Evolutionary conservation across 768 basidiomycete genomes (phyloP).

Genomic region (Psilocybe cubensis): DNA sequence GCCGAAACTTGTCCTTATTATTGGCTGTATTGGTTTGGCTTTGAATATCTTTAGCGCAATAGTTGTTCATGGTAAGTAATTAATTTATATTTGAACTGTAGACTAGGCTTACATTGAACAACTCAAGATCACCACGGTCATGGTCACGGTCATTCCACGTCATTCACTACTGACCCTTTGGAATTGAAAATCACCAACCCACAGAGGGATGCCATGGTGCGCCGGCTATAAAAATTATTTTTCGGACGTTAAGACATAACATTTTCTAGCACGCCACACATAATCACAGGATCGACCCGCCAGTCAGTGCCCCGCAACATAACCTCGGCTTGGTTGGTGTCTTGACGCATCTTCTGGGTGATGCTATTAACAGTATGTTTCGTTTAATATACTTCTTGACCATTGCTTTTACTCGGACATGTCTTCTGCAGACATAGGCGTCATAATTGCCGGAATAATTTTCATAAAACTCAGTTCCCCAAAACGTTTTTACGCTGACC

Average conservation of each 20-base stretch:
- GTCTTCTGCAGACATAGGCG: constrained; percentile 47
- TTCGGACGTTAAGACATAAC: not conserved
- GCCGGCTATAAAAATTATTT: constrained; percentile 1
- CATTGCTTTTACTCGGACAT: not conserved
- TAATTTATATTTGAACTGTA: not conserved
- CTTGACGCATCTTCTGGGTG: constrained; percentile 53
- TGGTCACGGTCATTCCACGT: constrained; percentile 34
- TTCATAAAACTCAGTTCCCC: constrained; percentile 51
- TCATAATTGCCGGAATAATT: constrained; percentile 53
- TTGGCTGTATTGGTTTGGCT: constrained; percentile 49
- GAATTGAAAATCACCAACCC: constrained; percentile 22
- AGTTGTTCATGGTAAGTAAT: constrained; percentile 48
- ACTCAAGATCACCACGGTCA: constrained; percentile 44
- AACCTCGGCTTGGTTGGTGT: constrained; percentile 54
- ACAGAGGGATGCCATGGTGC: constrained; percentile 34
- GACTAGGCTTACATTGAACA: not conserved
- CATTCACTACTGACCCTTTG: constrained; percentile 11
- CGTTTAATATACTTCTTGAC: constrained; percentile 5
- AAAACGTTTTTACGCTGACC: constrained; percentile 56
- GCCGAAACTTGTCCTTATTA: constrained; percentile 49
- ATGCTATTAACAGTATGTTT: constrained; percentile 54
- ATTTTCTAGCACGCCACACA: constrained; percentile 50
- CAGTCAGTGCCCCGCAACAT: constrained; percentile 31
- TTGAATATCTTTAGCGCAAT: constrained; percentile 52
- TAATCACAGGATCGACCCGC: constrained; percentile 49